Base-by-base conservation (phyloP, 2,329 filamentous ascomycete species). In the Stachybotrys chartarum region DNA sequence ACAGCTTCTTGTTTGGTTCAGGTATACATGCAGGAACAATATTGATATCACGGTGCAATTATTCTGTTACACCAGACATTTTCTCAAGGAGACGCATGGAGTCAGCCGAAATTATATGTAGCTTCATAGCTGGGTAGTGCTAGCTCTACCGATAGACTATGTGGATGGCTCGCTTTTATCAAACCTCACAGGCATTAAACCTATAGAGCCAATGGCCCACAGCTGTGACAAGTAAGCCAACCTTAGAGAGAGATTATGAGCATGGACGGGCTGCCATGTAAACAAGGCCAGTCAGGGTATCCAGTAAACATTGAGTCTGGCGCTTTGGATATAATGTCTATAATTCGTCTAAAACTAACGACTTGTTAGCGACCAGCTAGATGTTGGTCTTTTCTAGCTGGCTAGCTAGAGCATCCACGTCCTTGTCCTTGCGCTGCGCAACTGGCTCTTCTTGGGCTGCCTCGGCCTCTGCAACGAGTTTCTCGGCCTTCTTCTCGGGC, bases 401-500 rank as follows among this genome's bases (percentile, higher is more conserved):
- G 68, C 87, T 82, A 16, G 91, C 88, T 66, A 97, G 75, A 50
- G 85, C 85, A 64, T 97, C 91, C 45, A 97, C 89, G 35, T 88
- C 87, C 70, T 85, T 83, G 68, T 92, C 85, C 71, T 90, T 81
- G 61, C 82, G 72, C 70, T 87, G 82, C 16, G 83, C 79, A n/a
- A 86, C 83, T 46, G 88, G 87, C 71, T 91, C 82, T 59, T 88
- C 80, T 71, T 91, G 87, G 1, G 86, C 87, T 65, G 84, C 79
- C 63, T 91, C 81, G 5, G 86, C 87, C 61, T 87, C 84, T 72
- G 86, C 82, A 62, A 87, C 67, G 44, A 85, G 73, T 70, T 86
- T 88, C 75, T 91, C 86, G 47, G 85, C 83, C 57, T 85, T 78
- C 67, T 86, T 83, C 18, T 83, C 83, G 52, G 87, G 84, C 2